Percentiles rank a stretch among this genome's conserved stretches.
phyloP scores from a whole-genome alignment of 176 grass and related monocot species.

The Oryza brachyantha region DNA sequence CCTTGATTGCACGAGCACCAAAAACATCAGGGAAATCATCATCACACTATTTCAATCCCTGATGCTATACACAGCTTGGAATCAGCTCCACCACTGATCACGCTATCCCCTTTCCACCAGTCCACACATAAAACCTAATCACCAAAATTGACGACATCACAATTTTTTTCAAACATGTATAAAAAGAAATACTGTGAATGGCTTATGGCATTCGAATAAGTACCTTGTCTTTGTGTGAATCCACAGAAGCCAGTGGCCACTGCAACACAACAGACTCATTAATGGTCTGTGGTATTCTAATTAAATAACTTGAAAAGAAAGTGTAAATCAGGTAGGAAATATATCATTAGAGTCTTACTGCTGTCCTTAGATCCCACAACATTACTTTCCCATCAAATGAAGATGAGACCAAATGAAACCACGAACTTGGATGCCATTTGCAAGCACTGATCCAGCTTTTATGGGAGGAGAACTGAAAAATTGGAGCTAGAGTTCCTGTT shows the following conservation, averaged over 20 bases:
- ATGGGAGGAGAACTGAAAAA: conserved; percentile 96
- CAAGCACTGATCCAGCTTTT: conserved; percentile 78
- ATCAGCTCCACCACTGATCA: conserved; percentile 96
- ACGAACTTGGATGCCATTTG: conserved; percentile 91
- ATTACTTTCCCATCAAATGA: conserved; percentile 98
- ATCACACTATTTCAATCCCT: conserved; percentile 59
- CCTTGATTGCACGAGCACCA: conserved; percentile 1
- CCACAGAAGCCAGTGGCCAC: conserved; percentile 83
- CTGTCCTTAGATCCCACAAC: conserved; percentile 99
- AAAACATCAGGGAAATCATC: background rate
- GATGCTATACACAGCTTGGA: conserved; percentile 76
- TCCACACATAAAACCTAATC: conserved; percentile 76
- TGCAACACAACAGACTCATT: conserved; percentile 36
- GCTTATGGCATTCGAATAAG: no score
- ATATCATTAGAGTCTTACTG: conserved; percentile 53
- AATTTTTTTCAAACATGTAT: background rate
- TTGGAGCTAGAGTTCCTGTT: conserved; percentile 79
- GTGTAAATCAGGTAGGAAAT: background rate
- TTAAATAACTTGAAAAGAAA: background rate
- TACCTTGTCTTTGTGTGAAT: conserved; percentile 87
- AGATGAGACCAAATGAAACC: conserved; percentile 88
- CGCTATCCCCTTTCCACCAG: conserved; percentile 84
- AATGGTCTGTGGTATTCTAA: background rate
- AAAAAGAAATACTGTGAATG: background rate
- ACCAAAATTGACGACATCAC: background rate